These are phyloP conservation scores for Dendryphion nanum DNA, from an alignment of 2,329 filamentous ascomycete species.

Conservation along the genomic window DNA sequence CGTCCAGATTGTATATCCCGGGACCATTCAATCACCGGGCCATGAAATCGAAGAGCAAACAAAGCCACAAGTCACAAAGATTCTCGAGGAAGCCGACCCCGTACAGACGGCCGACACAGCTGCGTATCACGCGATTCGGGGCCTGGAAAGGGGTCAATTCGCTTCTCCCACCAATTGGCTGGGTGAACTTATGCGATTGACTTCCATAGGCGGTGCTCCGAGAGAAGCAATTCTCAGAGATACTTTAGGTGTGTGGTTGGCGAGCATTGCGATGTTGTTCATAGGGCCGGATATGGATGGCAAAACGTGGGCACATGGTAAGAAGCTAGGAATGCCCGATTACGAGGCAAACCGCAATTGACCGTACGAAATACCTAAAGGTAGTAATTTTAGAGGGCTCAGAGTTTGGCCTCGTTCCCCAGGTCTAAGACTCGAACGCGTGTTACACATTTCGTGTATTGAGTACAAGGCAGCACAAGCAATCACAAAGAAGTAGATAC, in stretches of 20 bases:
- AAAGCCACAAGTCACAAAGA: constrained; percentile 77
- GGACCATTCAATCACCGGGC: constrained; percentile 76
- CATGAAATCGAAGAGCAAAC: constrained; percentile 70
- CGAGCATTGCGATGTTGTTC: constrained; percentile 55
- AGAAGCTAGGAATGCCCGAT: constrained; percentile 50
- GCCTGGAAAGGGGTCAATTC: constrained; percentile 78
- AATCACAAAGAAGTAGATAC: too few species aligned
- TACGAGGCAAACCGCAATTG: too few species aligned
- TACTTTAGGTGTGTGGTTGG: constrained; percentile 55
- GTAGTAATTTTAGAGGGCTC: too few species aligned
- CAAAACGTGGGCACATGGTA: constrained; percentile 59
- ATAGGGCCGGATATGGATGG: constrained; percentile 57
- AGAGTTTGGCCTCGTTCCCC: too few species aligned
- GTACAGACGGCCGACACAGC: constrained; percentile 76
- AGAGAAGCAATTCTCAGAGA: constrained; percentile 55
- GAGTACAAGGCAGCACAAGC: too few species aligned
- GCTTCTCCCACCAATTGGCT: constrained; percentile 74
- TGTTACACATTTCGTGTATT: too few species aligned
- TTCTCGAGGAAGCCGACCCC: constrained; percentile 80
- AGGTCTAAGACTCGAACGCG: too few species aligned
- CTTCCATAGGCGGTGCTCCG: constrained; percentile 51
- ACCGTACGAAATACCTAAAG: too few species aligned
- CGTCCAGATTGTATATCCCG: constrained; percentile 80
- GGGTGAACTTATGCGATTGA: constrained; percentile 68
- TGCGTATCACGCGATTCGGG: constrained; percentile 66